Percentiles rank a stretch among this genome's conserved stretches.
Conservation (phyloP, 176 grass and related monocot genomes). For the Hyparrhenia diplandra region DNA sequence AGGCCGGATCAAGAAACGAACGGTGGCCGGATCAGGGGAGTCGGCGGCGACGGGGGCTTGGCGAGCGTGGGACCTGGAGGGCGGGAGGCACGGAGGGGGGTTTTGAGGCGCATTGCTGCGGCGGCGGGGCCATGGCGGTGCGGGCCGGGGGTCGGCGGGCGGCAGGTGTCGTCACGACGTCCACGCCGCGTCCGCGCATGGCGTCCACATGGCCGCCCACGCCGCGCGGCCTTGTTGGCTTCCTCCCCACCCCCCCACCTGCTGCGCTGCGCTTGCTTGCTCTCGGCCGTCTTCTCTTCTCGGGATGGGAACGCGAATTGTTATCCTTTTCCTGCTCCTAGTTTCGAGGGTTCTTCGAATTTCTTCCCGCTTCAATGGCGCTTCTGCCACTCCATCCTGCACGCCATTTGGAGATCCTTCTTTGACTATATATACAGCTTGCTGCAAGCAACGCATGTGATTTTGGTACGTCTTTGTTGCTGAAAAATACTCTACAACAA, state of each 20-base stretch:
- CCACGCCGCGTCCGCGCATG: slow-evolving; percentile 49
- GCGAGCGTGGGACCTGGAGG: slow-evolving; percentile 19
- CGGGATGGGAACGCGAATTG: not conserved
- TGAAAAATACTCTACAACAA: not conserved
- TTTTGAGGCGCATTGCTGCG: slow-evolving; percentile 43
- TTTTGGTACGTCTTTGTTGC: not conserved
- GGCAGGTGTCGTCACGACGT: slow-evolving; percentile 42
- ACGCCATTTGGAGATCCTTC: not conserved
- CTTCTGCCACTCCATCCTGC: not conserved
- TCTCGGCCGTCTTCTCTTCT: not conserved
- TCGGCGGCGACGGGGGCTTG: not conserved
- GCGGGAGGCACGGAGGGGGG: not conserved
- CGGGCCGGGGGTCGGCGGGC: not conserved
- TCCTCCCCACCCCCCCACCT: no score
- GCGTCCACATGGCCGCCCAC: slow-evolving; percentile 47
- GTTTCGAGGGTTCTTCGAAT: slow-evolving; percentile 19
- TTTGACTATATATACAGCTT: not conserved
- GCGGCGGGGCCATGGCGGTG: slow-evolving; percentile 24
- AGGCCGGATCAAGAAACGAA: slow-evolving; percentile 3
- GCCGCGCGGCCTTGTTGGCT: not conserved
- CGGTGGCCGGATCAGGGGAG: not conserved
- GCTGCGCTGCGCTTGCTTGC: not conserved
- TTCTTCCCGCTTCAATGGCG: not conserved
- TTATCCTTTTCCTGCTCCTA: not conserved
- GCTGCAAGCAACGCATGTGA: not conserved